Evolutionary conservation across 371 early-diverging fungal species (phyloP).

Genomic region (Catenaria anguillulae): DNA sequence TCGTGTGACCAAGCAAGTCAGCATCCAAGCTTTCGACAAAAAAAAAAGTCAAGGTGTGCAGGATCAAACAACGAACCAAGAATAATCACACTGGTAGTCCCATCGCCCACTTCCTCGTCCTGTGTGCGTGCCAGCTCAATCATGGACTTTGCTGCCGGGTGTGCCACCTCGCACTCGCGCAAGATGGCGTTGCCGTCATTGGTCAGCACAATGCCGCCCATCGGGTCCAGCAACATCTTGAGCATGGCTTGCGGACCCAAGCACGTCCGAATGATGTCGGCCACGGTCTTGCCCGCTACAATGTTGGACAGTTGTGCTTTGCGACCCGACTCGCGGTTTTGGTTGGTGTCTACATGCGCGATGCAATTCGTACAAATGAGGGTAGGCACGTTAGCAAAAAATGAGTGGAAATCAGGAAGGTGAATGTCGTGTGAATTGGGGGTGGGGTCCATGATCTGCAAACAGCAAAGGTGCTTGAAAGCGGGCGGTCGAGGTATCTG

Average conservation of each 20-base stretch:
- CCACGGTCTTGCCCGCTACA: constrained; percentile 92
- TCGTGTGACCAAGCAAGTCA: no score
- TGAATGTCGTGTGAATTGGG: no score
- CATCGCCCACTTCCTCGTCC: constrained; percentile 99
- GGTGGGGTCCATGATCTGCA: no score
- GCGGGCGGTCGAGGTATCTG: no score
- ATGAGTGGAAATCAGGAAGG: background rate
- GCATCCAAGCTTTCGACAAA: background rate
- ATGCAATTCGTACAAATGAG: background rate
- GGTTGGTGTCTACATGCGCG: constrained; percentile 70
- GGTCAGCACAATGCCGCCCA: constrained; percentile 98
- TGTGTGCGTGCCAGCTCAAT: constrained; percentile 99
- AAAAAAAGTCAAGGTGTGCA: background rate
- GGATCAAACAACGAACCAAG: constrained; percentile 44
- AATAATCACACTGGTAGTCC: constrained; percentile 98
- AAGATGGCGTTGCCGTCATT: constrained; percentile 99
- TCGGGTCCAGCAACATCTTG: constrained; percentile 99
- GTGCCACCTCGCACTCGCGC: constrained; percentile 98
- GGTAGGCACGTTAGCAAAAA: background rate
- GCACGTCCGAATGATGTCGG: constrained; percentile 97
- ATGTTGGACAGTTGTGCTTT: constrained; percentile 96
- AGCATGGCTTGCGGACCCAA: constrained; percentile 99
- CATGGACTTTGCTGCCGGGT: constrained; percentile 99
- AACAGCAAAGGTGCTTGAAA: no score
- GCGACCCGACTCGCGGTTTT: constrained; percentile 87